Evolutionary conservation across 202 grass and related monocot genomes (phyloP), one percentile per base, ranked within the genome.

Genomic region (Carex sylvatica): DNA sequence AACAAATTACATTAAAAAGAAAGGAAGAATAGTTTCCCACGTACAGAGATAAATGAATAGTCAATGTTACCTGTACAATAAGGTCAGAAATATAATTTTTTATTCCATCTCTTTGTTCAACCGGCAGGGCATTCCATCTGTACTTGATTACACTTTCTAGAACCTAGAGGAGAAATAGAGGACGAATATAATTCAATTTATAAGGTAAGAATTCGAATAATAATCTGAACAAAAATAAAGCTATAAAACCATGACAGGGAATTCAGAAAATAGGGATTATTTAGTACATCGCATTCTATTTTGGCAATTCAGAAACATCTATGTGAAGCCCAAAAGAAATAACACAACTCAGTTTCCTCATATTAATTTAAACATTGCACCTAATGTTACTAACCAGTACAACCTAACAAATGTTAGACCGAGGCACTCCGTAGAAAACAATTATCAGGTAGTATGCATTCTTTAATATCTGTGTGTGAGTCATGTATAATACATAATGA

Each of bases 111-210:
- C 97, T 85, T 78, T 99, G 97, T 87, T 99, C 97, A 60, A 89
- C 87, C 9, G 97, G 97, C 47, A 99, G 63, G 2, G 91, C 97
- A 26, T 99, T 99, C 97, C 97, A 99, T 82, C 91, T 93, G 79
- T 99, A 99, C 74, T 99, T 99, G 71, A 99, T 99, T 78, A 99
- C 97, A 88, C 91, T 99, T 90, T 99, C 97, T 86, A 99, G 86
- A 42, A 99, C 93, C 97, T 99, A 79, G 80, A 80, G 44, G 30
- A 56, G 46, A 82, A 82, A 26, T 36, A 40, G 7, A 28, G 16
- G 40, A 68, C 2, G 31, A 65, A 65, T 13, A 28, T 9, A 19
- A 8, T 68, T 68, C 44, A 66, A 82, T 47, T 51, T 16, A 81
- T 23, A 40, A 80, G 18, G 12, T 52, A 31, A 65, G 16, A 18